phyloP scores from a whole-genome alignment of 1,139 yeast genomes.

The Petasospora fabianii region DNA sequence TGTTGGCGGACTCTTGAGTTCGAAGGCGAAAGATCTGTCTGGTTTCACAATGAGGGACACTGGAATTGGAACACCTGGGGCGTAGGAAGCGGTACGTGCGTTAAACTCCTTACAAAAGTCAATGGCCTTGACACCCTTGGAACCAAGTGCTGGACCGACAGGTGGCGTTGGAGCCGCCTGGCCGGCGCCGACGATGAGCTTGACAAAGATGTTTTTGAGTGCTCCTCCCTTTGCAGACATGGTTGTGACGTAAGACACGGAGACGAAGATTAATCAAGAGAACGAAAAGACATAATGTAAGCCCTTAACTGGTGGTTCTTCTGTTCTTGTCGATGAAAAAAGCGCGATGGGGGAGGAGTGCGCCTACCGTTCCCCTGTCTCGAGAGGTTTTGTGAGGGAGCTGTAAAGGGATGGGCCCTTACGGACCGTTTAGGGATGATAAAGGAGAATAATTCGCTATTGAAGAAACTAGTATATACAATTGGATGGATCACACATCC shows the following conservation, averaged over 20 bases:
- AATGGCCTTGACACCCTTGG: slow-evolving; percentile 97
- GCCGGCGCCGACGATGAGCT: slow-evolving; percentile 95
- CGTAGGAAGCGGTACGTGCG: slow-evolving; percentile 86
- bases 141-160: slow-evolving; percentile 98
- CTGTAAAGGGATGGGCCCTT: too few species aligned
- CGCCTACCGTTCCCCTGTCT: background rate
- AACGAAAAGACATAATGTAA: too few species aligned
- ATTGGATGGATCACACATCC: too few species aligned
- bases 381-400: background rate
- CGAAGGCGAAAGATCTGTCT: slow-evolving; percentile 86
- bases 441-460: too few species aligned
- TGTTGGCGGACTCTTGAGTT: slow-evolving; percentile 88
- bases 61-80: slow-evolving; percentile 88
- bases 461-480: too few species aligned
- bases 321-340: background rate
- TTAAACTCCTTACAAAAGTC: slow-evolving; percentile 98
- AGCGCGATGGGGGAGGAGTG: background rate
- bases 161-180: slow-evolving; percentile 99
- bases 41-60: slow-evolving; percentile 81
- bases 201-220: slow-evolving; percentile 52
- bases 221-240: slow-evolving; percentile 27
- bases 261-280: background rate
- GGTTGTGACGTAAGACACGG: background rate
- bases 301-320: background rate
- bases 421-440: too few species aligned